Conservation (phyloP, 371 early-diverging fungal genomes). For the Dinochytrium kinnereticum region DNA sequence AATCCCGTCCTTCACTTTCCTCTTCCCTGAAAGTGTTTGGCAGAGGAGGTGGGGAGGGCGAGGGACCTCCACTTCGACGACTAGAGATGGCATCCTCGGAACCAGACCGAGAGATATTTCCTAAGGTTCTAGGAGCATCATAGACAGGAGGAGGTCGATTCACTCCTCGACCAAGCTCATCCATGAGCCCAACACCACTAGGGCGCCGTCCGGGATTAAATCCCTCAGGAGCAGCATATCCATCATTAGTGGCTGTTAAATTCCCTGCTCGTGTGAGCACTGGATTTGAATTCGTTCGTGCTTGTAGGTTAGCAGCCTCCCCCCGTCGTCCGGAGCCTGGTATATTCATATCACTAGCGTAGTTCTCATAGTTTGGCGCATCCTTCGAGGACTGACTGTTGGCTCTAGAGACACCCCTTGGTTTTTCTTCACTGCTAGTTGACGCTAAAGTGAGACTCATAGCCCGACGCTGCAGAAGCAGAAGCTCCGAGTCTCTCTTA, state of each 20-base stretch:
- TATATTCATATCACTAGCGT: background rate
- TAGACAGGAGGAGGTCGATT: background rate
- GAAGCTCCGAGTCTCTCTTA: conserved; percentile 33
- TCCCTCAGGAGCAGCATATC: background rate
- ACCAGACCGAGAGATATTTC: background rate
- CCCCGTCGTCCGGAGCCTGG: background rate
- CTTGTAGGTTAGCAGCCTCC: background rate
- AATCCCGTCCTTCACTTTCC: background rate
- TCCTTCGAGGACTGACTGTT: background rate
- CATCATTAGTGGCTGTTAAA: background rate
- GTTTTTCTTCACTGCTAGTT: background rate
- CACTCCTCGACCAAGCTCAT: conserved; percentile 12
- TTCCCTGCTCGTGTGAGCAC: background rate
- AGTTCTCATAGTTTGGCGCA: background rate
- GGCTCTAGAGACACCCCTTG: background rate
- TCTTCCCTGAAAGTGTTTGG: background rate
- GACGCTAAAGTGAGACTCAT: conserved; percentile 36
- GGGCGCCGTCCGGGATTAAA: background rate
- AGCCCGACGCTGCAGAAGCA: conserved; percentile 37
- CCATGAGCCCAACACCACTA: conserved; percentile 10
- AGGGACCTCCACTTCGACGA: background rate
- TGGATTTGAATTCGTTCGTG: background rate
- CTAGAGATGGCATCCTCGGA: background rate
- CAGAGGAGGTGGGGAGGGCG: conserved; percentile 5
- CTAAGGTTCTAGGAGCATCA: conserved; percentile 2